Percentiles rank a stretch among this genome's conserved stretches.
phyloP scores from a whole-genome alignment of 257 asterid genomes.

The Nicotiana obtusifolia region DNA sequence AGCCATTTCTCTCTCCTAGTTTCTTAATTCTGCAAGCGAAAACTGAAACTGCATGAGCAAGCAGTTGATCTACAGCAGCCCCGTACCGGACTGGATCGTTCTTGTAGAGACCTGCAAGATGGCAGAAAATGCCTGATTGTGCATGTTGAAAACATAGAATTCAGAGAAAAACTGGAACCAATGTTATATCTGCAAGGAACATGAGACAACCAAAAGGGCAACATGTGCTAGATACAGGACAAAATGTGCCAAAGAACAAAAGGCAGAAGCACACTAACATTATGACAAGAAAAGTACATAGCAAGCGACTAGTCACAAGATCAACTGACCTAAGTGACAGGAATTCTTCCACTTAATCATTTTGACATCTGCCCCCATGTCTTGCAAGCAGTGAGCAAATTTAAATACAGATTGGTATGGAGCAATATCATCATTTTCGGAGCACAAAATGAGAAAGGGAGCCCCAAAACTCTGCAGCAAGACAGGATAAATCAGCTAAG shows the following conservation, averaged over 20 bases:
- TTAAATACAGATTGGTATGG: slow-evolving; percentile 40
- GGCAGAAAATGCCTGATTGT: background rate
- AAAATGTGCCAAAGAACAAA: background rate
- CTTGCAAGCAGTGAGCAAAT: slow-evolving; percentile 56
- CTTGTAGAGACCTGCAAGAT: slow-evolving; percentile 45
- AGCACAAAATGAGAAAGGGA: slow-evolving; percentile 67
- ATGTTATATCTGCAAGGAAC: background rate
- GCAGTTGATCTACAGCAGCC: slow-evolving; percentile 48
- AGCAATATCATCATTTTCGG: slow-evolving; percentile 62
- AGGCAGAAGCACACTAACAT: background rate
- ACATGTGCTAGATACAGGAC: background rate
- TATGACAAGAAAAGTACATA: background rate
- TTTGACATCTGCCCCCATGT: slow-evolving; percentile 62
- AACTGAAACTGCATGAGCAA: slow-evolving; percentile 52
- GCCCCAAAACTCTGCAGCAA: slow-evolving; percentile 57
- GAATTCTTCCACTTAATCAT: slow-evolving; percentile 42
- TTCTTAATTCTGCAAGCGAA: slow-evolving; percentile 53
- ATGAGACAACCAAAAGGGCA: background rate
- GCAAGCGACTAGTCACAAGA: background rate
- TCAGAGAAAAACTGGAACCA: background rate
- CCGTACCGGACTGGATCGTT: slow-evolving; percentile 43
- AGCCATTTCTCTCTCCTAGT: slow-evolving; percentile 48
- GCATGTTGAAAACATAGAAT: background rate
- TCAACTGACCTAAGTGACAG: slow-evolving; percentile 46
- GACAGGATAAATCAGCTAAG: slow-evolving; percentile 5